Base-by-base conservation (phyloP, 495 filamentous ascomycete genomes). In the Aspergillus indologenus region DNA sequence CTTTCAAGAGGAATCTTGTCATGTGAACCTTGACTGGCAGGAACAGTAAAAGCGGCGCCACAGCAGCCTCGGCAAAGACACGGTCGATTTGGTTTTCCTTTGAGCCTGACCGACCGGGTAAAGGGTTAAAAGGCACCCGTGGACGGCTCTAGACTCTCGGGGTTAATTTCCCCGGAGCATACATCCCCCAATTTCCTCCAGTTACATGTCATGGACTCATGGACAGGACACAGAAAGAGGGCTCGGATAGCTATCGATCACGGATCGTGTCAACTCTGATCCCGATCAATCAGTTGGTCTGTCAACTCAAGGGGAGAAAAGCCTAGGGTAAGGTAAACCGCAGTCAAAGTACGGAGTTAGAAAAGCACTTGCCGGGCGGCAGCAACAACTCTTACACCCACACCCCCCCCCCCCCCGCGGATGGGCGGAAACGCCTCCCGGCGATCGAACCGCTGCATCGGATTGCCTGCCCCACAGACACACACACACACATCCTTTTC, bases 361-460 rank as follows among this genome's bases (percentile, higher is more conserved):
- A n/a, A n/a, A n/a, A n/a, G n/a, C n/a, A n/a, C n/a, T n/a, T n/a
- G n/a, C n/a, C n/a, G n/a, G n/a, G 34, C 12, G 34, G 34, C 5
- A 40, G 34, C 34, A 14, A 29, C 26, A 40, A 11, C 34, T 15
- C 2, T 9, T 11, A 14, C 26, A 9, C 4, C 3, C 26, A 29
- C 4, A 29, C 26, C 9, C 26, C 7, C 21, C 17, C 29, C 23
- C 3, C 21, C 11, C 24, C 24, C 48, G 48, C 48, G 48, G 48
- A 6, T 31, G 24, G 48, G 23, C 34, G 34, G 48, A 29, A 29
- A 51, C 23, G 19, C 18, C 19, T 56, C 45, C 55, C 52, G 57
- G 52, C 45, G 57, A 60, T 64, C 51, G 58, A 64, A 58, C 62
- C 62, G 55, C 55, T 49, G 54, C 52, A 22, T 56, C 51, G 62